These are phyloP conservation scores for Harrya chromipes DNA, from an alignment of 768 basidiomycete genomes.

Conservation along the genomic window DNA sequence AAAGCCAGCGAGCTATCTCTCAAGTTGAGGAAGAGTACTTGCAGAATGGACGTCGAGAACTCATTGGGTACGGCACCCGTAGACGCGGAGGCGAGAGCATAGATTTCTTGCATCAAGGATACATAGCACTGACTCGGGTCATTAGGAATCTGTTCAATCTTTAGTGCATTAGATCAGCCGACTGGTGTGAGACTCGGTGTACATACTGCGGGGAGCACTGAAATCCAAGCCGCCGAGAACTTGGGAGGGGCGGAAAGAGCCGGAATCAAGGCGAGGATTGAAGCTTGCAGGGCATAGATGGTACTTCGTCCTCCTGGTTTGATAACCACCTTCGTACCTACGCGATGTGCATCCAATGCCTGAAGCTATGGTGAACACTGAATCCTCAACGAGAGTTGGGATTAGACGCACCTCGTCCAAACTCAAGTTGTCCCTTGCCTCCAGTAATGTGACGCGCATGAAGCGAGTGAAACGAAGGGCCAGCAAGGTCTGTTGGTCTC, in stretches of 20 bases:
- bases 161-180: conserved; percentile 11
- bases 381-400: background rate
- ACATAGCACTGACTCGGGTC: conserved; percentile 44
- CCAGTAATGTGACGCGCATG: conserved; percentile 45
- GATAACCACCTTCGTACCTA: conserved; percentile 48
- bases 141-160: conserved; percentile 6
- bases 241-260: conserved; percentile 44
- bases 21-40: conserved; percentile 62
- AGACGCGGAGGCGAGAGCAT: conserved; percentile 61
- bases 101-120: conserved; percentile 60
- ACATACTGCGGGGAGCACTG: conserved; percentile 35
- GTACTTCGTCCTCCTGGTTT: conserved; percentile 64
- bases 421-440: conserved; percentile 38
- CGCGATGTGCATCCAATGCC: conserved; percentile 42
- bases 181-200: background rate
- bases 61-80: conserved; percentile 37
- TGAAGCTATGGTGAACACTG: conserved; percentile 21
- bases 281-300: conserved; percentile 53
- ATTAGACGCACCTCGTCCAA: conserved; percentile 29
- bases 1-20: conserved; percentile 74
- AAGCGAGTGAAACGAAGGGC: conserved; percentile 46
- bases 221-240: conserved; percentile 46
- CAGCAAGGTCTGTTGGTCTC: conserved; percentile 55
- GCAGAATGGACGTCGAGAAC: conserved; percentile 57
- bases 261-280: conserved; percentile 50